Base-by-base conservation (phyloP, 1,284 basidiomycete genomes). In the Ustilago bromivora region DNA sequence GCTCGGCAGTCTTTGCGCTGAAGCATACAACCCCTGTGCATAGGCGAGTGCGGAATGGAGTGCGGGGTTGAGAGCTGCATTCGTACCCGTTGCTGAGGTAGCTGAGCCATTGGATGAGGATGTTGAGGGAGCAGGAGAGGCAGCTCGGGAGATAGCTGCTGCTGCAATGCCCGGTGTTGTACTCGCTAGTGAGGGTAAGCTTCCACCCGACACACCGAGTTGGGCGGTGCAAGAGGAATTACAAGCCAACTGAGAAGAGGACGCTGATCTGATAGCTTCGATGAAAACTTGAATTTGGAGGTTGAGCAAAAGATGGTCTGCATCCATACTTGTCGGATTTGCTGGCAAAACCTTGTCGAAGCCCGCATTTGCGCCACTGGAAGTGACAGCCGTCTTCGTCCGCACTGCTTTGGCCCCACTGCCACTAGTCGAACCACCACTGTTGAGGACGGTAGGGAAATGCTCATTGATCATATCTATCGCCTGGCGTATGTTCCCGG, bases 211-310 rank as follows among this genome's bases (percentile, higher is more conserved):
- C 11, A 56, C 47, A n/a, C 41, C 40, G 2, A 72, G 38, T 15
- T 66, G 63, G 12, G 46, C 19, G 7, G 55, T 38, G n/a, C 28
- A 49, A 12, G 57, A 59, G 19, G 57, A 34, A 8, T 61, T 7
- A 8, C 52, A 57, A 28, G 60, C 49, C 9, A 74, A 60, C 19
- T 71, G 66, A 7, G 75, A 64, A 19, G 76, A 55, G 17, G 77
- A 77, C 1, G 76, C 77, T 0, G 92, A 91, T 38, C 94, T 91
- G 72, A 92, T 91, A 9, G 91, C 89, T 85, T 96, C 94, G 78
- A 93, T 91, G 87, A 95, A 95, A 0, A 90, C 90, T 53, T 92
- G 91, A 41, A 95, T 92, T 76, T 92, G 92, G 55, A 96, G 89
- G 81, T 95, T 94, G 75, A 96, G 89, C 41, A 89, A 88, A 54